phyloP scores from a whole-genome alignment of 2,329 filamentous ascomycete genomes.

The Paraconiothyrium brasiliense region DNA sequence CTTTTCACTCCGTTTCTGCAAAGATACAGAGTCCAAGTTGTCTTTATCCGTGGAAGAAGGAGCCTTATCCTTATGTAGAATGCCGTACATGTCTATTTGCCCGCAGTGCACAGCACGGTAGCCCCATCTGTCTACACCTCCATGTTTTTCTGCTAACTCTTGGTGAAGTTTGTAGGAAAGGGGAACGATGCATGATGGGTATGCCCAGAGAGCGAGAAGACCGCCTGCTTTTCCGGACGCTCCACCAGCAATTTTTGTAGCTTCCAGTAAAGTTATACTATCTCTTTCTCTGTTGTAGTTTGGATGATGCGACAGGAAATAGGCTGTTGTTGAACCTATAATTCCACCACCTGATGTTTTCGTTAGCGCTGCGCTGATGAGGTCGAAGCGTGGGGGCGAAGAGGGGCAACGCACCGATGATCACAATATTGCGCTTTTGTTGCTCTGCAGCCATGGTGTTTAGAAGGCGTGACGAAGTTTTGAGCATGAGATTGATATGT shows the following conservation, averaged over 20 bases:
- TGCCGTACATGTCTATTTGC: slow-evolving; percentile 63
- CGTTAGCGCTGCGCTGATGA: background rate
- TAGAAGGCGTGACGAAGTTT: slow-evolving; percentile 23
- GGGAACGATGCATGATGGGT: slow-evolving; percentile 83
- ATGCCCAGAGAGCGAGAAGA: slow-evolving; percentile 89
- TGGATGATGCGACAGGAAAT: slow-evolving; percentile 87
- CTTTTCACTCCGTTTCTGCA: slow-evolving; percentile 64
- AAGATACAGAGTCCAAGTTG: slow-evolving; percentile 56
- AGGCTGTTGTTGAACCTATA: slow-evolving; percentile 90
- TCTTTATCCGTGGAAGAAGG: slow-evolving; percentile 30
- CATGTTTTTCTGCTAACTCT: slow-evolving; percentile 79
- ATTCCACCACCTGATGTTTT: slow-evolving; percentile 78
- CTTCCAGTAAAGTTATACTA: slow-evolving; percentile 86
- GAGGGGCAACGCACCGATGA: slow-evolving; percentile 39
- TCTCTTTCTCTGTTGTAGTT: slow-evolving; percentile 79
- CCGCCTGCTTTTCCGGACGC: slow-evolving; percentile 96
- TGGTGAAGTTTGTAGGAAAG: slow-evolving; percentile 82
- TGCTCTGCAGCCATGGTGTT: slow-evolving; percentile 39
- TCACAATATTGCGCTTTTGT: slow-evolving; percentile 45
- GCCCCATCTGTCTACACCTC: slow-evolving; percentile 82
- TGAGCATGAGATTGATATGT: slow-evolving; percentile 29
- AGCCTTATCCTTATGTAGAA: slow-evolving; percentile 39
- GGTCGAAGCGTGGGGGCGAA: background rate
- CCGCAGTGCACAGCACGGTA: slow-evolving; percentile 84
- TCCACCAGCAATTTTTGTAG: slow-evolving; percentile 83